Evolutionary conservation across 2,329 filamentous ascomycete species (phyloP).

Genomic region (Cercospora berteroae): DNA sequence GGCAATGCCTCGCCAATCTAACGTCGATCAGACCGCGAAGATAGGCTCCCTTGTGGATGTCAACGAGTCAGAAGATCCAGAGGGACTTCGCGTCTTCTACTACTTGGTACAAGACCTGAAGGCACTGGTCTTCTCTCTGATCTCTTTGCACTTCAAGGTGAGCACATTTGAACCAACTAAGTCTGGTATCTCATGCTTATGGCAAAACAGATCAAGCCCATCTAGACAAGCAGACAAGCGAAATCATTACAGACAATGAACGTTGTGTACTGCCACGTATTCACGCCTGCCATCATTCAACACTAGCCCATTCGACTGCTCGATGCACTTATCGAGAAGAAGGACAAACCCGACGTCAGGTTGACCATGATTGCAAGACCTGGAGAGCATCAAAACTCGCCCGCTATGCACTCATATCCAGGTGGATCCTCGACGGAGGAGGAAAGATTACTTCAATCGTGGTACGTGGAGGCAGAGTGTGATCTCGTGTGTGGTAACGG

Average conservation of each 20-base stretch:
- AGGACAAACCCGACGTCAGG: background rate
- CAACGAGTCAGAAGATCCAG: conserved; percentile 90
- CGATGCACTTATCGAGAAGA: background rate
- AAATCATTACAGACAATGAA: background rate
- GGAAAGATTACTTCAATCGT: background rate
- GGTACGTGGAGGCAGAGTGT: background rate
- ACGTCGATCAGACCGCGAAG: conserved; percentile 74
- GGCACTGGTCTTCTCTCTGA: conserved; percentile 92
- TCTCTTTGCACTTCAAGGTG: conserved; percentile 95
- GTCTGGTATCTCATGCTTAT: background rate
- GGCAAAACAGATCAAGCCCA: conserved; percentile 34
- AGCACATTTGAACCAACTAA: conserved; percentile 8
- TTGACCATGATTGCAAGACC: background rate
- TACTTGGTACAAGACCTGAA: conserved; percentile 98
- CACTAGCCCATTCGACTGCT: background rate
- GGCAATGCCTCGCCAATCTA: background rate
- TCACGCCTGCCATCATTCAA: background rate
- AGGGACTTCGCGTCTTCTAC: conserved; percentile 95
- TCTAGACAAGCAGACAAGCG: conserved; percentile 19
- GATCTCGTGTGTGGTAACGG: background rate
- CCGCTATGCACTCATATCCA: background rate
- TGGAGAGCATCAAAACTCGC: background rate
- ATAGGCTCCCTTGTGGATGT: conserved; percentile 97
- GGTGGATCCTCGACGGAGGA: background rate
- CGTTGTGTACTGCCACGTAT: background rate